Conservation (phyloP, 805 yeast species). For the Diddensiella santjacobensis region DNA sequence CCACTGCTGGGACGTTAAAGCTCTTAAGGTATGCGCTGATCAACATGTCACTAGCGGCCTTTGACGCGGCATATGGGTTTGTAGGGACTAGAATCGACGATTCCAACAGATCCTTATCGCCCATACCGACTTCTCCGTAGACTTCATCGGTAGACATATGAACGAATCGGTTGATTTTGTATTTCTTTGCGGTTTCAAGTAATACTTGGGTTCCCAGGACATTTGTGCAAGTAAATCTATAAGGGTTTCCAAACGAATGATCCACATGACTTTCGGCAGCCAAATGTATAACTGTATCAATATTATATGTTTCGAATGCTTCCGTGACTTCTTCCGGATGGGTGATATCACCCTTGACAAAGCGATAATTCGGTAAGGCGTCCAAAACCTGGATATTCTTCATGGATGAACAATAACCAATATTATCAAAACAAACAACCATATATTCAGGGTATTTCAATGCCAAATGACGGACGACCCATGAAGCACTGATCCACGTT, state of each 20-base stretch:
- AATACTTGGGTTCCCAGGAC: slow-evolving; percentile 46
- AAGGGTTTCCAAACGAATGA: slow-evolving; percentile 44
- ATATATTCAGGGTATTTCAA: slow-evolving; percentile 27
- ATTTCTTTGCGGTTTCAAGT: slow-evolving; percentile 39
- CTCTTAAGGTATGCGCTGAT: slow-evolving; percentile 43
- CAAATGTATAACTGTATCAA: slow-evolving; percentile 43
- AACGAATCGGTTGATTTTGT: slow-evolving; percentile 30
- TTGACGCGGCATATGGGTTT: slow-evolving; percentile 55
- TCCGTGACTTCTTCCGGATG: slow-evolving; percentile 25
- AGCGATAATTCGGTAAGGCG: slow-evolving; percentile 27
- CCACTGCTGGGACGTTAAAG: slow-evolving; percentile 40
- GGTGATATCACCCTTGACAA: slow-evolving; percentile 38
- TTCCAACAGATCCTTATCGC: slow-evolving; percentile 34
- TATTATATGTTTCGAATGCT: slow-evolving; percentile 23
- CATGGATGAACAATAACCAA: slow-evolving; percentile 43
- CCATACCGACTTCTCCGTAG: slow-evolving; percentile 44
- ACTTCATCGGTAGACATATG: slow-evolving; percentile 61
- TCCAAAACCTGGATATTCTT: slow-evolving; percentile 32
- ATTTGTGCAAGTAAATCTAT: slow-evolving; percentile 43
- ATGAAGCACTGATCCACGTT: slow-evolving; percentile 48
- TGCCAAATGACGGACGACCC: slow-evolving; percentile 40
- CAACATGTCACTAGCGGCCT: slow-evolving; percentile 51
- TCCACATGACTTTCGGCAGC: slow-evolving; percentile 60
- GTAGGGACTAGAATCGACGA: slow-evolving; percentile 43
- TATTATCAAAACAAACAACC: slow-evolving; percentile 45